These are phyloP conservation scores for Lactarius hatsudake DNA, from an alignment of 768 basidiomycete species.

Conservation along the genomic window DNA sequence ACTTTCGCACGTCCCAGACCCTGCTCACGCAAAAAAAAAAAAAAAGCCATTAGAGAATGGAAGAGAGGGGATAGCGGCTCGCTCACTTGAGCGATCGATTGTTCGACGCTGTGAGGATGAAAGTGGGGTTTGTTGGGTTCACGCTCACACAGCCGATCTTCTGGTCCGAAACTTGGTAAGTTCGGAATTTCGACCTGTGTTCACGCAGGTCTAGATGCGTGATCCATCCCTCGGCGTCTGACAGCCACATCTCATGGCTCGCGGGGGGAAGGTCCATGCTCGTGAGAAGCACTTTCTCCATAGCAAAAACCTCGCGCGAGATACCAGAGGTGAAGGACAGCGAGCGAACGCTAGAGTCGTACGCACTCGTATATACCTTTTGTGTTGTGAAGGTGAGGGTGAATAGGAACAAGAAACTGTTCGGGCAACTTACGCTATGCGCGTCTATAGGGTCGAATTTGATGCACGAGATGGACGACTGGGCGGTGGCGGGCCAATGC, in stretches of 20 bases:
- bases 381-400: background rate
- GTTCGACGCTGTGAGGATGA: constrained; percentile 75
- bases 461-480: constrained; percentile 75
- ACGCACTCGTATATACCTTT: constrained; percentile 78
- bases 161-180: constrained; percentile 63
- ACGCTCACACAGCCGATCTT: constrained; percentile 81
- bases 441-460: constrained; percentile 75
- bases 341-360: constrained; percentile 74
- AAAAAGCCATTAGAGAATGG: too few relatives aligned
- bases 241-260: constrained; percentile 84
- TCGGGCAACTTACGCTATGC: constrained; percentile 56
- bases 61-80: constrained; percentile 22
- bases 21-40: constrained; percentile 37
- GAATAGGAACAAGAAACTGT: background rate
- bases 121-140: constrained; percentile 65
- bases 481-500: constrained; percentile 80
- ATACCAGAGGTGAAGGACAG: constrained; percentile 71
- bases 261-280: constrained; percentile 64
- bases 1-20: constrained; percentile 77
- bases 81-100: constrained; percentile 63
- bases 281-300: constrained; percentile 60
- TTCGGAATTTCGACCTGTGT: constrained; percentile 47
- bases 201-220: constrained; percentile 78
- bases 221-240: constrained; percentile 66
- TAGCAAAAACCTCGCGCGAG: constrained; percentile 66